Evolutionary conservation across 2,329 filamentous ascomycete genomes (phyloP).

Genomic region (Davidsoniella virescens): DNA sequence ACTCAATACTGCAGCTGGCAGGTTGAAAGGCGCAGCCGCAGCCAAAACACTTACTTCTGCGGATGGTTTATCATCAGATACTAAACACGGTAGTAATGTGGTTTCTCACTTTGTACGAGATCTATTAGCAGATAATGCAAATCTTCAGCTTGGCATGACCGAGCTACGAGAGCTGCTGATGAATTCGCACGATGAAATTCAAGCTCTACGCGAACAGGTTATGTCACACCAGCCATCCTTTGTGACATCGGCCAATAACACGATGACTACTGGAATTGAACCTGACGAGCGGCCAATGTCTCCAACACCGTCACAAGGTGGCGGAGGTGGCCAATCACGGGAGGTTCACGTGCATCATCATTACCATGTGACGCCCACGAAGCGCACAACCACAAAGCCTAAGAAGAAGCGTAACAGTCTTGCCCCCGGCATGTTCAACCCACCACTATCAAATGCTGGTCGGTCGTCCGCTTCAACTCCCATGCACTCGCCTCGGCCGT

Average conservation of each 20-base stretch:
- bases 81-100: slow-evolving; percentile 30
- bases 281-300: slow-evolving; percentile 2
- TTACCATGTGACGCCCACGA: slow-evolving; percentile 53
- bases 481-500: slow-evolving; percentile 7
- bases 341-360: slow-evolving; percentile 91
- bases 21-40: slow-evolving; percentile 67
- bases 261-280: neutral
- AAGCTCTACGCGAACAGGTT: slow-evolving; percentile 68
- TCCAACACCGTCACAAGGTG: slow-evolving; percentile 20
- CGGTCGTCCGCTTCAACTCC: slow-evolving; percentile 4
- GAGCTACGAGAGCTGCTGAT: slow-evolving; percentile 83
- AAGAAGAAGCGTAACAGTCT: slow-evolving; percentile 59
- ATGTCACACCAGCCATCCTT: slow-evolving; percentile 55
- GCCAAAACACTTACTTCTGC: slow-evolving; percentile 35
- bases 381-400: slow-evolving; percentile 42
- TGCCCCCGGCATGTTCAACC: slow-evolving; percentile 45
- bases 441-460: slow-evolving; percentile 16
- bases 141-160: slow-evolving; percentile 76
- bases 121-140: slow-evolving; percentile 87
- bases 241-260: neutral
- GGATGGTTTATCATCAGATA: slow-evolving; percentile 17
- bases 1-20: slow-evolving; percentile 59
- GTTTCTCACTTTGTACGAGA: slow-evolving; percentile 96
- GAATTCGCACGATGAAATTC: slow-evolving; percentile 87
- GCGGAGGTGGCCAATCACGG: slow-evolving; percentile 30